Base-by-base conservation (phyloP, 202 grass and related monocot species). In the Panicum virgatum region DNA sequence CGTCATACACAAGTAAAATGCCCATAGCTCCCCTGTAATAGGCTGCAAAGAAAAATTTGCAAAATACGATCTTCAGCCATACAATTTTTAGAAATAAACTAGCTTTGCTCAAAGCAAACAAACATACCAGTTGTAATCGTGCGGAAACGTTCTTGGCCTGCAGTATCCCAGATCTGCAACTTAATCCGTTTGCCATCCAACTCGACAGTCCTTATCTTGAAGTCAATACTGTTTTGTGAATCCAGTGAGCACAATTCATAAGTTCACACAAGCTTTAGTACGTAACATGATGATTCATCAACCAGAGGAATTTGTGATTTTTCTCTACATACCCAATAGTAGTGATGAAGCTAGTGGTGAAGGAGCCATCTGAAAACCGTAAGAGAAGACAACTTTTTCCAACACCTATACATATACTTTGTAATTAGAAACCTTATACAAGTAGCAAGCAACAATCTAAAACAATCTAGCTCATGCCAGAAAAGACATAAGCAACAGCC, bases 1-100 rank as follows among this genome's bases (percentile, higher is more conserved):
- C 92, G 72, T 94, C 92, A 23, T 91, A 94, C 30, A 94, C 92
- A 89, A 94, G 92, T 36, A 94, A 91, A 87, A 94, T 94, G n/a
- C 92, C 89, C 92, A 94, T 94, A 0, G 89, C 92, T 64, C 92
- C 92, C 61, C 92, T 86, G 71, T 94, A 94, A 73, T 94, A 94
- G 45, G 92, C 92, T 94, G 89, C 86, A 91, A 50, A 48, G 30
- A 73, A 87, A 71, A 85, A 72, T 48, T 48, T 19, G 38, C n/a
- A 72, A 77, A 73, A 36, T 42, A 72, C 53, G 72, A 76, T 39
- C 61, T 78, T 71, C 75, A 79, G 72, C 23, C 52, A 66, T 50
- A 54, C 1, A 53, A 40, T 65, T 45, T 70, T 19, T 30, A 77
- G 42, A 78, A 66, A 22, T 14, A 18, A 43, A 68, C 23, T 39